These are phyloP conservation scores for Bipolaris zeicola DNA, from an alignment of 2,329 filamentous ascomycete genomes.

Conservation along the genomic window DNA sequence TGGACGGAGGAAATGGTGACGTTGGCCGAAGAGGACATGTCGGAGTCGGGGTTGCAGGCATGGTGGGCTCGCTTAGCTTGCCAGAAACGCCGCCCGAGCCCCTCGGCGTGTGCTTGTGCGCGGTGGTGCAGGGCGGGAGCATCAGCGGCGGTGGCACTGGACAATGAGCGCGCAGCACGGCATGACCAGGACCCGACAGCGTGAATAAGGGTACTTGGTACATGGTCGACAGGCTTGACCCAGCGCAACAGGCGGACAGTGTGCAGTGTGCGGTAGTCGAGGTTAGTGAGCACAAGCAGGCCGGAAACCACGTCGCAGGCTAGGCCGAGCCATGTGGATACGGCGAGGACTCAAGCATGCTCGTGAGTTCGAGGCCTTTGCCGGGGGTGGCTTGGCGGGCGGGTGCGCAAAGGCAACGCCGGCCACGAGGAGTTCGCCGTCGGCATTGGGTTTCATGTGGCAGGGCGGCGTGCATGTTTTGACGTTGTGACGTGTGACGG, in stretches of 20 bases:
- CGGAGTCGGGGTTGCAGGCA: slow-evolving; percentile 18
- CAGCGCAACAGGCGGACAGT: no score
- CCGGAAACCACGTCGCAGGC: background rate
- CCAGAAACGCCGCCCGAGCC: slow-evolving; percentile 1
- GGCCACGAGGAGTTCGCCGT: slow-evolving; percentile 26
- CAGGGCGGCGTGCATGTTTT: slow-evolving; percentile 28
- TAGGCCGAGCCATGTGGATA: slow-evolving; percentile 8
- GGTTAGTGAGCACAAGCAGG: no score
- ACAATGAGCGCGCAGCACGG: slow-evolving; percentile 14
- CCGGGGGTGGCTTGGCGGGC: background rate
- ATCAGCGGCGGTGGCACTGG: slow-evolving; percentile 6
- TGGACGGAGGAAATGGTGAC: slow-evolving; percentile 17
- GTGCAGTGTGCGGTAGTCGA: no score
- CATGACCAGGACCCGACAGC: background rate
- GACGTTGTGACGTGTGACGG: slow-evolving; percentile 28
- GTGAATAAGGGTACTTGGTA: background rate
- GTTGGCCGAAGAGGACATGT: slow-evolving; percentile 19
- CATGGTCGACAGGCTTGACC: background rate
- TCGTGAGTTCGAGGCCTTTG: slow-evolving; percentile 20
- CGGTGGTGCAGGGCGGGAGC: slow-evolving; percentile 15
- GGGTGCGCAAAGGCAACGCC: slow-evolving; percentile 16
- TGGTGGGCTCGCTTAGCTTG: slow-evolving; percentile 13
- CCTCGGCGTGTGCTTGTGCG: no score
- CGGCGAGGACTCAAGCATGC: slow-evolving; percentile 7
- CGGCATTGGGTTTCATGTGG: slow-evolving; percentile 32